Base-by-base conservation (phyloP, 192 early-diverging fungal genomes). In the Glomus cerebriforme region DNA sequence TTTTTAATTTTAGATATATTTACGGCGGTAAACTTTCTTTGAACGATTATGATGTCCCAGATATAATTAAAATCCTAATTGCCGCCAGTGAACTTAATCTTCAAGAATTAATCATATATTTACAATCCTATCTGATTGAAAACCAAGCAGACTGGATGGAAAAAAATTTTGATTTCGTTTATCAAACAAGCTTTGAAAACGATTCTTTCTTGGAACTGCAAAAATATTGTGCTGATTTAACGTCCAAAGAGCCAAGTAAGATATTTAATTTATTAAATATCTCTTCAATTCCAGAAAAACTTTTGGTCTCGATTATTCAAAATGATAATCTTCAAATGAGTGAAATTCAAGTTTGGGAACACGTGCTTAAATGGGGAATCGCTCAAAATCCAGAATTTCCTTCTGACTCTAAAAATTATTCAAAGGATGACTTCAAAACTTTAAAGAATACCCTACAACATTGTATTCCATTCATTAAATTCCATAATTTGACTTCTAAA, bases 261-360 rank as follows among this genome's bases (percentile, higher is more conserved):
- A 39, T 73, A 27, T 73, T 73, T 31, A 31, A 73, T 26, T 27
- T n/a, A 2, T 7, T n/a, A 45, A 39, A 24, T 29, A 54, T 73
- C 13, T 22, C 19, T 19, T 13, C 39, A 31, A 27, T 73, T 31
- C 13, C 26, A 24, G 71, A 73, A 31, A 54, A 47, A 7, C 10
- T 31, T 5, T 49, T 73, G 45, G 6, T 45, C 3, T 31, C 37
- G 17, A 8, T 73, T 27, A n/a, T 73, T 27, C 2, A 13, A 54
- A 35, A 19, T 27, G 71, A 73, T 54, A 39, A 73, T 27, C 29
- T 72, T 22, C 9, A 54, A 49, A 73, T 58, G 47, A n/a, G 26
- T 15, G 71, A 73, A 31, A 12, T 6, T 26, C 8, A 47, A 54
- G 9, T 73, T 6, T 73, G 71, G 71, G 49, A 45, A 29, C 24